Evolutionary conservation across 2,329 filamentous ascomycete genomes (phyloP), one percentile per base, ranked within the genome.

Genomic region (Aspergillus floridensis): DNA sequence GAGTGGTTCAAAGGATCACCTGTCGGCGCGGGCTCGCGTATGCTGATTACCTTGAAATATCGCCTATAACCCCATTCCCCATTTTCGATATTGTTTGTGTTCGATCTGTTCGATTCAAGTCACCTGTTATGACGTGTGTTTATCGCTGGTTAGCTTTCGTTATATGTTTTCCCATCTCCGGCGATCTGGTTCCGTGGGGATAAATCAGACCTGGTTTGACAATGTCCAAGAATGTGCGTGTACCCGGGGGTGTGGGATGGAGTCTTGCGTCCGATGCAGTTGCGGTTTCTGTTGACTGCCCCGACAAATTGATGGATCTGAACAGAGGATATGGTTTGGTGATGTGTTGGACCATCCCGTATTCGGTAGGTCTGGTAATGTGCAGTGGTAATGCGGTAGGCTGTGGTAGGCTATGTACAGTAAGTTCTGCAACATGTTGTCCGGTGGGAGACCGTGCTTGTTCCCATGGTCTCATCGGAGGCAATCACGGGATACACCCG

Each of bases 171-270:
- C 41, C 24, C 41, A 44, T 55, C 50, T 52, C 24, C 49, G 61
- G 58, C 52, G 58, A 59, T 56, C 51, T 51, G 53, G 38, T 53
- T 50, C 26, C 31, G 56, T 62, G 62, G 52, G 56, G 24, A 59
- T 56, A 58, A 62, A 59, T 59, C 53, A 51, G 29, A 47, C 53
- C 35, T 58, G 32, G 21, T 46, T 51, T 44, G 38, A 44, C n/a
- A 32, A 31, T 29, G n/a, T 51, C 24, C 24, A 51, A 22, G 16
- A 44, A 35, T 35, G 32, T 35, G 38, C 11, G 14, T 44, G 38
- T 19, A n/a, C 38, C 2, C 38, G 4, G 38, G 16, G 38, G 6
- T 44, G n/a, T 7, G 38, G 16, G 6, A 19, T 12, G 38, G 38
- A 3, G 16, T 44, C 26, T 19, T 44, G 38, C 38, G 16, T 44